Base-by-base conservation (phyloP, 2,329 filamentous ascomycete genomes). In the Aaosphaeria arxii region DNA sequence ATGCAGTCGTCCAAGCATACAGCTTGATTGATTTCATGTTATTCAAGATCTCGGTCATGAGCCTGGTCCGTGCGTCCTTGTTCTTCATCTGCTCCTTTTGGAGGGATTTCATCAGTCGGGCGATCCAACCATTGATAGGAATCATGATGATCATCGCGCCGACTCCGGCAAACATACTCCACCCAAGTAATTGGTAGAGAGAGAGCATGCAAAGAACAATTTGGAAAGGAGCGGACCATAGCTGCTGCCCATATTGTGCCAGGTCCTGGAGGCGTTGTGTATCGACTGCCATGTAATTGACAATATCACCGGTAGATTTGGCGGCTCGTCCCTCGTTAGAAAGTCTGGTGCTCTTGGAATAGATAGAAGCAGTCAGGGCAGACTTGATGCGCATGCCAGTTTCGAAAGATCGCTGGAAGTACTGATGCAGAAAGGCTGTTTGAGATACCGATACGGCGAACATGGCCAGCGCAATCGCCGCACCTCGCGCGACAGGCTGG, bases 11-110 rank as follows among this genome's bases (percentile, higher is more conserved):
- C 94, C 94, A 99, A 30, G 94, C 94, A 69, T 96, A 99, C 17
- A 99, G 82, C 75, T 99, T 99, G 77, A 99, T 79, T 67, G 91
- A 95, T 77, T 99, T 99, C 89, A 99, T 99, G 74, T 97, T 97
- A 78, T 95, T 96, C 64, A 99, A 78, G 57, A 99, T 99, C 52
- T 99, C 94, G 5, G 92, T 95, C 78, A 97, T 96, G 49, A 99
- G 75, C 43, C 92, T 84, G 42, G 91, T 96, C 64, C 94, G 84
- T 36, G 91, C 82, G 63, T 99, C 94, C 75, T 99, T 99, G 76
- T 97, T 97, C 77, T 95, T 95, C 94, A 99, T 99, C 75, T 99
- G 94, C 55, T 85, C 79, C 72, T 97, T 95, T 68, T 99, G 95
- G 60, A 99, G 75, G 40, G 81, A 90, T 75, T 96, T 96, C 88